Conservation (phyloP, 768 basidiomycete species). For the Kwoniella heveanensis region DNA sequence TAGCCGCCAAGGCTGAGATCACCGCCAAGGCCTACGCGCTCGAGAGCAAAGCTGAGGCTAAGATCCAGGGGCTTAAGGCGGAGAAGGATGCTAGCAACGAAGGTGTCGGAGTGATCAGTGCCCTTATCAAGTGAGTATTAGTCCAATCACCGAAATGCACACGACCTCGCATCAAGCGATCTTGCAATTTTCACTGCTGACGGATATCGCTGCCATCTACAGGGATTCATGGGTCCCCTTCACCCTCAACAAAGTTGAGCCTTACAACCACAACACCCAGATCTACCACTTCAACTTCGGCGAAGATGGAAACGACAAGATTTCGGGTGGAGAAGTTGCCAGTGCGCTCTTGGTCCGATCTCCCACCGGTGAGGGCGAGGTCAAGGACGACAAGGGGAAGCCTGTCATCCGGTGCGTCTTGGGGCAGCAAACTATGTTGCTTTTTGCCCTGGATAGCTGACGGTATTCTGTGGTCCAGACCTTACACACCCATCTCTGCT, state of each 20-base stretch:
- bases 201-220: neutral
- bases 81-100: constrained; percentile 20
- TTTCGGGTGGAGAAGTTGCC: constrained; percentile 49
- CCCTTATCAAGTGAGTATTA: constrained; percentile 24
- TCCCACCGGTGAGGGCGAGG: constrained; percentile 50
- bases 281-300: constrained; percentile 78
- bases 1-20: constrained; percentile 23
- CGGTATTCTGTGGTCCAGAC: constrained; percentile 49
- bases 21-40: constrained; percentile 22
- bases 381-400: constrained; percentile 67
- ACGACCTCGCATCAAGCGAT: no score
- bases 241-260: constrained; percentile 71
- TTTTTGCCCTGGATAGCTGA: constrained; percentile 3
- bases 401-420: constrained; percentile 67
- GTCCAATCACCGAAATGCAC: no score
- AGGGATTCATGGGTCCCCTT: constrained; percentile 62
- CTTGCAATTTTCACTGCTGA: no score
- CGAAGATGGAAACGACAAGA: constrained; percentile 39
- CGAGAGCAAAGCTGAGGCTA: constrained; percentile 21
- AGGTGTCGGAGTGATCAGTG: constrained; percentile 13
- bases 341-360: constrained; percentile 68
- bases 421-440: no score
- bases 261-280: constrained; percentile 93
- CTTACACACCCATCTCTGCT: constrained; percentile 89
- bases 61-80: constrained; percentile 18